Base-by-base conservation (phyloP, 2,329 filamentous ascomycete genomes). In the Colletotrichum sp. region DNA sequence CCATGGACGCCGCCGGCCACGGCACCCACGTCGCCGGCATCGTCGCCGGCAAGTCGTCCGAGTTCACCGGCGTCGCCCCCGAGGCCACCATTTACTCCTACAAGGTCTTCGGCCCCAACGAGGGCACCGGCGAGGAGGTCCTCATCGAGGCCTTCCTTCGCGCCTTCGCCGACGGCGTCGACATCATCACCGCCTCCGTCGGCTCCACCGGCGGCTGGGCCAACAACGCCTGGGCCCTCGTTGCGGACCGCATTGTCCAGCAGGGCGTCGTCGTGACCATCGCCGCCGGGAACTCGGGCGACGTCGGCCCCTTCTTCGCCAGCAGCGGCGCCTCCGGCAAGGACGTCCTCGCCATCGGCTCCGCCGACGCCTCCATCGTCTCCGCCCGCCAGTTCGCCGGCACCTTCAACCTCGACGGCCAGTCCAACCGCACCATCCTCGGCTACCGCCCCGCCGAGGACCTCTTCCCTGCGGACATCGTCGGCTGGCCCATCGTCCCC, bases 1-100 rank as follows among this genome's bases (percentile, higher is more conserved):
- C 91, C 3, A 88, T 89, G 79, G 89, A 89, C 77, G 90, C 89
- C 78, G 83, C 80, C 4, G 91, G 91, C 5, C 91, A 93, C 81
- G 91, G 92, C 32, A 91, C 89, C 1, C 91, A 92, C 81, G 89
- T 92, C 25, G 87, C 43, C 16, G 48, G 60, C 34, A 56, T 75
- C 71, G 52, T 72, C 27, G 61, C 70, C 5, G 70, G 48, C 62
- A 61, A 66, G 27, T 30, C 27, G 18, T 18, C n/a, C 8, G 65
- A 60, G 28, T 71, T 75, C 30, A 70, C 62, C 22, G 75, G 75
- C 10, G 73, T 77, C 8, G 75, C 75, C 7, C 75, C 75, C 15
- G 69, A 73, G 12, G 75, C 75, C 30, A 72, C 68, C 16, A 62
- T 77, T 3, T 76, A 70, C 66, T 70, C 75, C 1, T 77, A 77